A percentile compares a stretch with the other conserved stretches of the same genome.
Evolutionary conservation across 345 rosid genomes (phyloP).

Genomic region (Murraya koenigii): DNA sequence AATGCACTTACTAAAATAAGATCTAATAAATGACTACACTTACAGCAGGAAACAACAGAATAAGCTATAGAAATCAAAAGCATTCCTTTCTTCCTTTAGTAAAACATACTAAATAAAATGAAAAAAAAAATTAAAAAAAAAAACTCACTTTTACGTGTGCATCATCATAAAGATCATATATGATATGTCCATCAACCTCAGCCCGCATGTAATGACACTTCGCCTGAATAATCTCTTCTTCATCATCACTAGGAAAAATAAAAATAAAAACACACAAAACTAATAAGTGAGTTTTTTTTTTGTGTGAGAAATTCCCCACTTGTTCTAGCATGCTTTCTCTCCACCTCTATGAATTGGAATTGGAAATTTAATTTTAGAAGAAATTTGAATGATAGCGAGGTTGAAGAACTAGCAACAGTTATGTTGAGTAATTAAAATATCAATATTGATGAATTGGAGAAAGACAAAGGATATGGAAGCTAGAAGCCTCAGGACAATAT

Average conservation of each 20-base stretch:
- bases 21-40: background rate
- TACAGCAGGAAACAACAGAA: background rate
- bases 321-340: too few species aligned
- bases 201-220: slow-evolving; percentile 46
- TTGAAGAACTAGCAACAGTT: too few species aligned
- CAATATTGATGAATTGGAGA: too few species aligned
- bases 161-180: slow-evolving; percentile 48
- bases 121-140: background rate
- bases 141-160: slow-evolving; percentile 59
- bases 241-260: slow-evolving; percentile 24
- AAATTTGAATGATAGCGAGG: too few species aligned
- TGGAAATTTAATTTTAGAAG: too few species aligned
- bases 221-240: slow-evolving; percentile 40
- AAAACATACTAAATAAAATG: background rate
- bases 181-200: slow-evolving; percentile 38
- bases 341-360: too few species aligned
- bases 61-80: background rate
- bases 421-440: too few species aligned
- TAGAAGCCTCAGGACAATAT: too few species aligned
- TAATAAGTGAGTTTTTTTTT: too few species aligned
- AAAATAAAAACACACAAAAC: background rate
- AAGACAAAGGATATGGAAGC: too few species aligned
- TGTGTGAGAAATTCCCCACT: too few species aligned
- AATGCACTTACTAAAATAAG: background rate
- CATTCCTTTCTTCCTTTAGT: background rate